Evolutionary conservation across 176 grass and related monocot genomes (phyloP), one percentile per base, ranked within the genome.

Genomic region (Urochloa ruziziensis): DNA sequence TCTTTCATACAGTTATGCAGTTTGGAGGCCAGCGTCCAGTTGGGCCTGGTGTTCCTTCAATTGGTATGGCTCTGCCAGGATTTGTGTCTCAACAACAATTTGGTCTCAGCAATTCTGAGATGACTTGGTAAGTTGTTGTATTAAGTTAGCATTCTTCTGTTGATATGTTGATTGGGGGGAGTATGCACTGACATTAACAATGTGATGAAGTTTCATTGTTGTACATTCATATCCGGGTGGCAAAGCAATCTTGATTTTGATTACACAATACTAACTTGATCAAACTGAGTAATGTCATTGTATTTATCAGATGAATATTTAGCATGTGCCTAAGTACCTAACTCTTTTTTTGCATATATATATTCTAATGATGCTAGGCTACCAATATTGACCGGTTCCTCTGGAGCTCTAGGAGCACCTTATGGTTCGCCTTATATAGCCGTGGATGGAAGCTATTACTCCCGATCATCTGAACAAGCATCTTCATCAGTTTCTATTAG

Each of bases 51-150:
- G 89, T 89, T 87, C 93, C 93, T 85, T 83, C 91, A 17, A 84
- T 94, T 72, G 93, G 93, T 70, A 99, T 96, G 89, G 89, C 91
- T 56, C 69, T 99, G 44, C 96, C 96, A 83, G 96, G 96, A 89
- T 96, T 94, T 80, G 91, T 99, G 30, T 89, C 93, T 85, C 93
- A 90, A 72, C 94, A 91, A 69, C 96, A 98, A 80, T 86, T 80
- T 79, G 91, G 93, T 40, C 75, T 90, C 81, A 85, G 60, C 57
- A 92, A 92, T 89, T 89, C 93, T 87, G 96, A 97, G 59, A 97
- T 90, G 88, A 72, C 93, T 66, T 99, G 96, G 96, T 99, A 94
- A 90, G 60, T n/a, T n/a, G n/a, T 44, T 13, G 43, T 44, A 46
- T 12, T 66, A 56, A 67, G 47, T 54, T 76, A 4, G 46, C 11